A percentile compares a stretch with the other conserved stretches of the same genome.
Evolutionary conservation across 2,329 filamentous ascomycete species (phyloP).

Genomic region (Lizonia empirigonia): DNA sequence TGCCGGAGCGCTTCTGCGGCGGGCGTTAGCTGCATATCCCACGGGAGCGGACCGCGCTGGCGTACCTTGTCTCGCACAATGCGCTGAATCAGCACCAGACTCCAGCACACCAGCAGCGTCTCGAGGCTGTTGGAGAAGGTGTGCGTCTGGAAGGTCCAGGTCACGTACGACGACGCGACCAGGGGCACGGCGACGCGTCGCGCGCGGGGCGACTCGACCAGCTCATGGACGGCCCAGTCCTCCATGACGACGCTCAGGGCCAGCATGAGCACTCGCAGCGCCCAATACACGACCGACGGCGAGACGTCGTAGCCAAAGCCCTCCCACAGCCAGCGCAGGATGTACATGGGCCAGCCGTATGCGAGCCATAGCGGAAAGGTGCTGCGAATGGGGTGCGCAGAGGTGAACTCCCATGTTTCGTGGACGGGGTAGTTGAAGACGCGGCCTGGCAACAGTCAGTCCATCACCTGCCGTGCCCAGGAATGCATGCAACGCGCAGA

Average conservation of each 20-base stretch:
- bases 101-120: slow-evolving; percentile 91
- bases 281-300: slow-evolving; percentile 88
- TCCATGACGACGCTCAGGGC: slow-evolving; percentile 92
- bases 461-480: slow-evolving; percentile 1
- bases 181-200: slow-evolving; percentile 78
- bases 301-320: slow-evolving; percentile 82
- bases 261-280: slow-evolving; percentile 89
- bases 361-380: slow-evolving; percentile 95
- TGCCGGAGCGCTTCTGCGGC: slow-evolving; percentile 71
- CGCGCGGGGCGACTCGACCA: slow-evolving; percentile 74
- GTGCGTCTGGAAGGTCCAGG: slow-evolving; percentile 98
- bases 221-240: slow-evolving; percentile 95
- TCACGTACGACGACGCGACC: slow-evolving; percentile 95
- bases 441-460: slow-evolving; percentile 65
- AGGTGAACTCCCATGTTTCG: slow-evolving; percentile 95
- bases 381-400: slow-evolving; percentile 85
- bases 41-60: slow-evolving; percentile 33
- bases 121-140: slow-evolving; percentile 98
- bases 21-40: slow-evolving; percentile 40
- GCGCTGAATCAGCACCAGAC: slow-evolving; percentile 85
- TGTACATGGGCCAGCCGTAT: slow-evolving; percentile 91
- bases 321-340: slow-evolving; percentile 90
- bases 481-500: background rate
- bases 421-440: slow-evolving; percentile 91
- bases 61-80: slow-evolving; percentile 79